These are phyloP conservation scores for Graphiopsis chlorocephala DNA, from an alignment of 2,329 filamentous ascomycete species.

Conservation along the genomic window DNA sequence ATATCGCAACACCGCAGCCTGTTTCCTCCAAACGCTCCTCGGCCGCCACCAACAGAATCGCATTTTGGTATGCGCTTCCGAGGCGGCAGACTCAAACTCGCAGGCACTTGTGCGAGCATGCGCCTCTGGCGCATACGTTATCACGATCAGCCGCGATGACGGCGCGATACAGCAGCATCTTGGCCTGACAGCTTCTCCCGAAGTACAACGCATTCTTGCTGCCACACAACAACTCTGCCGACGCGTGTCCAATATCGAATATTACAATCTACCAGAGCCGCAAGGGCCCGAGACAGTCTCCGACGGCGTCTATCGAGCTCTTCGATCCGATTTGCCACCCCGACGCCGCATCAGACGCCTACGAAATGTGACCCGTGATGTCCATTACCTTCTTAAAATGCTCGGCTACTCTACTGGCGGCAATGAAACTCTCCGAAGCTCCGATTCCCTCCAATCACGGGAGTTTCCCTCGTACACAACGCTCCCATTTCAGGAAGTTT, in stretches of 20 bases:
- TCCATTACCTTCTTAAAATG: neutral
- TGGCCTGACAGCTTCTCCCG: neutral
- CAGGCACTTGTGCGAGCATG: neutral
- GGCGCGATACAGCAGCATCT: neutral
- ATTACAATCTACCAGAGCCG: neutral
- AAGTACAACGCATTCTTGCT: neutral
- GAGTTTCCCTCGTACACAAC: neutral
- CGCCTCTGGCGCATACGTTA: neutral
- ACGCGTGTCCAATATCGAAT: neutral
- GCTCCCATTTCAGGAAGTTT: neutral
- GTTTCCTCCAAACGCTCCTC: neutral
- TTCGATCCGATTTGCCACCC: neutral
- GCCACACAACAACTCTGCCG: neutral
- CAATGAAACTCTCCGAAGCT: neutral
- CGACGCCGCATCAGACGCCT: neutral
- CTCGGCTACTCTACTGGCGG: neutral
- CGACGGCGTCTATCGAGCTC: neutral
- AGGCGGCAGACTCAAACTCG: neutral
- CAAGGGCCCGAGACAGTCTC: neutral
- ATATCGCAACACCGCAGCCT: neutral
- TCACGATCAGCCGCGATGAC: slow-evolving; percentile 3
- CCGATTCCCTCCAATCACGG: neutral
- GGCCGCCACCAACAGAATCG: neutral
- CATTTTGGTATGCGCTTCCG: slow-evolving; percentile 1
- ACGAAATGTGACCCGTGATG: neutral